Base-by-base conservation (phyloP, 305 asterid genomes). In the Fraxinus ornus region DNA sequence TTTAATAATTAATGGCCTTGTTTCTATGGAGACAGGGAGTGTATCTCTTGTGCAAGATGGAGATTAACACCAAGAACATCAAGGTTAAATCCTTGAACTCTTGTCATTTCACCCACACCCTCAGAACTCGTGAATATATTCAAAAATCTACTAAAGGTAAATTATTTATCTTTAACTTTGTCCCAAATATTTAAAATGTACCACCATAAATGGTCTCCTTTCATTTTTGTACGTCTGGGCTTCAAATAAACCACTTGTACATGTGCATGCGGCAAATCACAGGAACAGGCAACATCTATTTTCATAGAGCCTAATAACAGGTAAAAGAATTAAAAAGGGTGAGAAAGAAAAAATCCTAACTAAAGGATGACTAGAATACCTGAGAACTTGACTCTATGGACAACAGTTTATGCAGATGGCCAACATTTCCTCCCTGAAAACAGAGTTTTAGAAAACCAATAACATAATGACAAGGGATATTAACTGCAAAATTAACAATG, bases 361-460 rank as follows among this genome's bases (percentile, higher is more conserved):
- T 64, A 36, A 41, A 78, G 81, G 47, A 75, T 66, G 76, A 75
- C 32, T 26, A 66, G 78, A 77, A 35, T 88, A 97, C 99, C 99
- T 97, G 98, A 81, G 99, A 97, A 91, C 99, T 97, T 26, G 99
- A 93, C 87, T 89, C 98, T 75, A 97, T 91, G 49, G 94, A 88
- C 68, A 97, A 92, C 79, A 94, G 83, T 84, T 90, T 93, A 84
- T 97, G 99, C 87, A 97, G 92, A 89, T 97, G 99, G 68, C 98
- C 96, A 47, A 97, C 99, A 86, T 92, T 94, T 79, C 99, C 99
- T 77, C 99, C 99, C 99, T 97, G 91, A 86, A 81, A 89, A 86
- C 80, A 81, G 84, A 82, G 78, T 37, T 79, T 83, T 79, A 88
- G 80, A 84, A 47, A 49, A 78, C 10, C 64, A 71, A 32, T 32